phyloP scores from a whole-genome alignment of 2,329 filamentous ascomycete species.

The Venturia aucupariae region DNA sequence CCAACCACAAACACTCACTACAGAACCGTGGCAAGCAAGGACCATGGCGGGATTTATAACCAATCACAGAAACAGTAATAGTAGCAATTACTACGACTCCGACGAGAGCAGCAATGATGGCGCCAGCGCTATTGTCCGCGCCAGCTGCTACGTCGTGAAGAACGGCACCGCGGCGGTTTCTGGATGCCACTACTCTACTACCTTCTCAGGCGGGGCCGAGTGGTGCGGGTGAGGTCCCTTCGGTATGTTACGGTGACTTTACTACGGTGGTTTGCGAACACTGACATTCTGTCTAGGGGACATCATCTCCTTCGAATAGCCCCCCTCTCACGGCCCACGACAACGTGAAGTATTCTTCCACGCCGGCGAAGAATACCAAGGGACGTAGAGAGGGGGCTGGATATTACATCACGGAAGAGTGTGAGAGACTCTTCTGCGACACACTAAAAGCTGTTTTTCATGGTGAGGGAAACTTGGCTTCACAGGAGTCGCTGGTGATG shows the following conservation, averaged over 20 bases:
- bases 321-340: conserved; percentile 74
- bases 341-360: conserved; percentile 46
- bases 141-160: conserved; percentile 84
- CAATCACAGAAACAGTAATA: conserved; percentile 62
- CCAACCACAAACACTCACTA: background rate
- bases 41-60: conserved; percentile 61
- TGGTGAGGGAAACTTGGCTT: conserved; percentile 78
- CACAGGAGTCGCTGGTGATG: conserved; percentile 78
- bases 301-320: conserved; percentile 77
- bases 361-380: conserved; percentile 22
- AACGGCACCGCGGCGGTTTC: conserved; percentile 57
- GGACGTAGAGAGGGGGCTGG: conserved; percentile 70
- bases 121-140: conserved; percentile 68
- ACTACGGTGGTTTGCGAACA: background rate
- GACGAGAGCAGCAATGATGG: conserved; percentile 43
- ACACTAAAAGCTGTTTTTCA: conserved; percentile 87
- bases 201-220: conserved; percentile 57
- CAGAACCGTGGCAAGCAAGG: conserved; percentile 36
- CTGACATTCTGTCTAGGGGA: conserved; percentile 46
- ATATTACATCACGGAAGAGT: conserved; percentile 95
- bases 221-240: conserved; percentile 38
- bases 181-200: conserved; percentile 94
- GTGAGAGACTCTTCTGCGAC: conserved; percentile 99
- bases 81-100: conserved; percentile 44
- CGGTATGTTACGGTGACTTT: conserved; percentile 22